These are phyloP conservation scores for Cocos nucifera DNA, from an alignment of 176 grass and related monocot genomes.

Conservation along the genomic window DNA sequence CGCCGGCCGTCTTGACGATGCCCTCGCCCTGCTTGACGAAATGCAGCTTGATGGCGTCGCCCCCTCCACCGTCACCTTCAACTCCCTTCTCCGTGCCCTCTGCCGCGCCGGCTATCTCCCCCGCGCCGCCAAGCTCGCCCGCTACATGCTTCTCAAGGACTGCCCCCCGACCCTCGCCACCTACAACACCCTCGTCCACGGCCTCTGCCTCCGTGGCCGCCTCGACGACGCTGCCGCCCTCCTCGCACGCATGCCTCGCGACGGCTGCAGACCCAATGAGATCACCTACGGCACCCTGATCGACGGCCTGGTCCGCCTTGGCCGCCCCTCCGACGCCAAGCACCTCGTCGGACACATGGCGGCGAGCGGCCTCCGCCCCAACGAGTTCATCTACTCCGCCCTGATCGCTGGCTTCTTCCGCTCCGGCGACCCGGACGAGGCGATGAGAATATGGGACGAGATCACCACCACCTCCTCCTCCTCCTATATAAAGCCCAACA, in stretches of 20 bases:
- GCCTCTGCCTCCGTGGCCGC: slow-evolving; percentile 40
- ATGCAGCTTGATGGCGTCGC: slow-evolving; percentile 62
- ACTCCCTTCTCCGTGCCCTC: slow-evolving; percentile 51
- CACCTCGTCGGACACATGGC: slow-evolving; percentile 62
- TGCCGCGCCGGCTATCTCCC: slow-evolving; percentile 45
- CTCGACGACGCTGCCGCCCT: slow-evolving; percentile 26
- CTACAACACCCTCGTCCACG: slow-evolving; percentile 79
- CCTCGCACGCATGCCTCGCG: slow-evolving; percentile 54
- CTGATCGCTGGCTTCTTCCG: slow-evolving; percentile 64
- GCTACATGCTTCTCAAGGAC: slow-evolving; percentile 77
- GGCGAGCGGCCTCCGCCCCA: slow-evolving; percentile 30
- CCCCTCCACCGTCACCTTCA: slow-evolving; percentile 60
- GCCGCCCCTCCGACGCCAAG: slow-evolving; percentile 53
- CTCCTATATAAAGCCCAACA: slow-evolving; percentile 30
- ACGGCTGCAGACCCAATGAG: slow-evolving; percentile 29
- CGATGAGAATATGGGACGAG: slow-evolving; percentile 50
- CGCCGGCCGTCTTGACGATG: slow-evolving; percentile 39
- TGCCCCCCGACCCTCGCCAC: slow-evolving; percentile 43
- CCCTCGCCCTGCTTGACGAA: slow-evolving; percentile 64
- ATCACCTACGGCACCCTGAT: slow-evolving; percentile 69
- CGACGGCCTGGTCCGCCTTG: slow-evolving; percentile 60
- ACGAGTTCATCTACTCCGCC: slow-evolving; percentile 69
- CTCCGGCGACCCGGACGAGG: slow-evolving; percentile 37
- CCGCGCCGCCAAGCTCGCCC: slow-evolving; percentile 45
- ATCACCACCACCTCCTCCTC: slow-evolving; percentile 18